Evolutionary conservation across 768 basidiomycete species (phyloP).

Genomic region (Phylloporus sp.): DNA sequence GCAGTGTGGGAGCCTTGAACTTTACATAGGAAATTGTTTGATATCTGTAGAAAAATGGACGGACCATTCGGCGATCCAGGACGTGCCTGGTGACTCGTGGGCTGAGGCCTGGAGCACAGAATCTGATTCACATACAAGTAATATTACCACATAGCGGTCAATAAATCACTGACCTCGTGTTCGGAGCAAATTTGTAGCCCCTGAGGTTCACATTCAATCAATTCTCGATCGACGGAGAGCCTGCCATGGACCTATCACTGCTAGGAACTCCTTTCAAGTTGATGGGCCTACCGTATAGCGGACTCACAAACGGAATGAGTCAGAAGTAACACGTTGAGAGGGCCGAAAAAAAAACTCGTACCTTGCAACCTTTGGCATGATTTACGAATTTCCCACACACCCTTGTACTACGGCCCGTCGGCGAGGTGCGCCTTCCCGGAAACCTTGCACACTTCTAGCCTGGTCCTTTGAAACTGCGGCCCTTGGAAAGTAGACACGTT

Average conservation of each 20-base stretch:
- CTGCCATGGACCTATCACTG: not conserved
- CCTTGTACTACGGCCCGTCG: not conserved
- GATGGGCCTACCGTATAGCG: no score
- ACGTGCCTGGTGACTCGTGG: not conserved
- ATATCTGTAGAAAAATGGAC: not conserved
- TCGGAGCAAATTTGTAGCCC: not conserved
- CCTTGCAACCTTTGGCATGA: not conserved
- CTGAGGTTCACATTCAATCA: slow-evolving; percentile 2
- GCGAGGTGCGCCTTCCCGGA: not conserved
- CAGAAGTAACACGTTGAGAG: not conserved
- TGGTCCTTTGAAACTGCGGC: not conserved
- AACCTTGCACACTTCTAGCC: no score
- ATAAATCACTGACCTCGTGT: not conserved
- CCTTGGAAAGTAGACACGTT: no score
- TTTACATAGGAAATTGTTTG: not conserved
- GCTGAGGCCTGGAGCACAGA: not conserved
- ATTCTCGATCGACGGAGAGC: not conserved
- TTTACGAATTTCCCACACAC: not conserved
- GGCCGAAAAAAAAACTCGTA: not conserved
- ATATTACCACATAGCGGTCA: not conserved
- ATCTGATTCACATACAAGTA: not conserved
- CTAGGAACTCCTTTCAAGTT: not conserved
- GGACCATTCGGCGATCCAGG: not conserved
- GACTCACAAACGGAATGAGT: not conserved
- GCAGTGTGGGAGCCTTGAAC: not conserved